Evolutionary conservation across 305 asterid genomes (phyloP), one percentile per base, ranked within the genome.

Genomic region (Fraxinus sp.): DNA sequence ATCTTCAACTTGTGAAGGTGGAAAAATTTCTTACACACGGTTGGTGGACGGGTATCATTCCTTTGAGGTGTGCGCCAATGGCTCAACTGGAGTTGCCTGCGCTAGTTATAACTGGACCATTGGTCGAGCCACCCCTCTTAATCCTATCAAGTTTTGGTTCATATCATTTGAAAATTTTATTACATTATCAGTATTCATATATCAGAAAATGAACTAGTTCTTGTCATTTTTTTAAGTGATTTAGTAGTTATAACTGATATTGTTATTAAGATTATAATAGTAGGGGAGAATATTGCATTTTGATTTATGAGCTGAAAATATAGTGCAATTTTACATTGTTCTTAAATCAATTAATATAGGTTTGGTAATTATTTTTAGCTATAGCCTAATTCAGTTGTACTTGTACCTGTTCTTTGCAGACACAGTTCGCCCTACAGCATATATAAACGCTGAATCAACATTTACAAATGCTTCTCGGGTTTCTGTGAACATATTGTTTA

Each of bases 11-110:
- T 95, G 99, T 83, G 89, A 85, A 80, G 87, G 87, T 84, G 92
- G 94, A 46, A 84, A 83, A 24, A 81, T 87, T 79, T 82, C 91
- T 24, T 94, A 91, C 83, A 59, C 87, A 66, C 70, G 35, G 59
- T 83, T 95, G 85, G 79, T 72, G 16, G 98, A 95, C 72, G 97
- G 98, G 84, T 84, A 89, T 72, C 99, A 93, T 88, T 90, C 92
- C 8, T 92, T 95, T 62, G 93, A 88, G 87, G 98, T 83, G 86
- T 95, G 98, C 95, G 82, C 92, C 37, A 77, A 88, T 7, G 89
- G 90, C 33, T 76, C 92, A 32, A 86, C 28, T 3, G 91, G 90
- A 83, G 89, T 82, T 71, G 91, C 92, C 84, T 95, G 99, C 84
- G 75, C 94, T 20, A 79, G 79, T 88, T 92, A 94, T 82, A 81